Evolutionary conservation across 2,329 filamentous ascomycete species (phyloP), one percentile per base, ranked within the genome.

Genomic region (Xylariaceae sp.): DNA sequence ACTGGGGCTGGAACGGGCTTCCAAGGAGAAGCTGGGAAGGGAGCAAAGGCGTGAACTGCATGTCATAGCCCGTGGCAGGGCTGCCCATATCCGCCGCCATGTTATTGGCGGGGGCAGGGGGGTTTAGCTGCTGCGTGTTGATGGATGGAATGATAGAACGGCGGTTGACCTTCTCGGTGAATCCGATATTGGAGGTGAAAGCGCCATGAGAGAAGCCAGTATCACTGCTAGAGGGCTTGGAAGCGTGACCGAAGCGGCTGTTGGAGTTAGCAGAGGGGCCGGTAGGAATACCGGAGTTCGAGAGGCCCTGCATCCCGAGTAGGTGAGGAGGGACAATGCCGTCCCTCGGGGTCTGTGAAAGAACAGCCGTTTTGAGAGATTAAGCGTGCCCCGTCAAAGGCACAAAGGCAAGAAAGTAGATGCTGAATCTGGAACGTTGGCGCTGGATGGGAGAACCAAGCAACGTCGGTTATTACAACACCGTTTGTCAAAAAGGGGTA

Each of bases 21-120:
- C 94, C 94, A 54, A 97, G 88, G 30, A 99, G 85, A 68, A 99
- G 81, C 76, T 97, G 91, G 39, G 93, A 97, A 42, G 94, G 94
- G 44, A 99, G 85, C 66, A 99, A 83, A 65, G 94, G 93, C 9
- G 94, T 97, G 76, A 97, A 97, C 77, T 97, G 94, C 93, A 97
- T 97, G 72, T 97, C 94, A 72, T 92, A 96, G 49, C 84, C 91
- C 55, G 91, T 93, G 49, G 89, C 92, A 13, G 94, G 92, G 23
- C 89, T 93, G 66, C 88, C 82, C 84, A 96, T 85, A 65, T 96
- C 92, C 69, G 82, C 83, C 61, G 77, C 79, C 73, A 81, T 85
- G 70, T 83, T 81, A 55, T 75, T 74, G 34, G 75, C 74, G 17
- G 74, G 74, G 58, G 74, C 80, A 67, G 74, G 74, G 58, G 74